Evolutionary conservation across 108 stramenopile species (phyloP).

Genomic region (Mediolabrus comicus): DNA sequence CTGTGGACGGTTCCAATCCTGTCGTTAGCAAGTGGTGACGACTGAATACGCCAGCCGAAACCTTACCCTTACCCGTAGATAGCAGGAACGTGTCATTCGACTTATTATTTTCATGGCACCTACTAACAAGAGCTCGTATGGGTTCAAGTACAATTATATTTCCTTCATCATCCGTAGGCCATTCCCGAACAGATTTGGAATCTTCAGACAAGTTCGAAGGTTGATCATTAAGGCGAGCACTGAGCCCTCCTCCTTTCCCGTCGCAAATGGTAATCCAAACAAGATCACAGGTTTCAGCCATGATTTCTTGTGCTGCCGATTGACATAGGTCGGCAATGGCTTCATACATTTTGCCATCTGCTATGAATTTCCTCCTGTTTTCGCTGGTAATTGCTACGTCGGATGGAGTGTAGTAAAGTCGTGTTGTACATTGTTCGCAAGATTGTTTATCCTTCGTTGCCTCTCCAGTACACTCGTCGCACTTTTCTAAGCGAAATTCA

Average conservation of each 20-base stretch:
- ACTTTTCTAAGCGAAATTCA: constrained; percentile 14
- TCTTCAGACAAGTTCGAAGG: not conserved
- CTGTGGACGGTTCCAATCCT: constrained; percentile 71
- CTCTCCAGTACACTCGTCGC: not conserved
- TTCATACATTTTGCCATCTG: constrained; percentile 81
- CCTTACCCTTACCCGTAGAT: constrained; percentile 77
- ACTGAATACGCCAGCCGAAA: constrained; percentile 74
- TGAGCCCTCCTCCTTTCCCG: constrained; percentile 21
- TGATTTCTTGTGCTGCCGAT: constrained; percentile 67
- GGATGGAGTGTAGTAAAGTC: constrained; percentile 60
- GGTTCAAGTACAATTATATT: constrained; percentile 32
- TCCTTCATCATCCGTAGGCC: constrained; percentile 1
- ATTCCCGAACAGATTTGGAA: not conserved
- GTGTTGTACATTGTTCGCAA: constrained; percentile 24
- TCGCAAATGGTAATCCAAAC: constrained; percentile 70
- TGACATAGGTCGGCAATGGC: constrained; percentile 56
- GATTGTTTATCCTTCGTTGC: not conserved
- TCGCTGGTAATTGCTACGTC: constrained; percentile 48
- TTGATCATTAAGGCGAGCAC: not conserved
- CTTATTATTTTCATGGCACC: constrained; percentile 11
- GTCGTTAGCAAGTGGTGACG: constrained; percentile 63
- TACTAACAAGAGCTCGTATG: constrained; percentile 61
- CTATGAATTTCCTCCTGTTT: constrained; percentile 67
- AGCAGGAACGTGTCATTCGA: constrained; percentile 51
- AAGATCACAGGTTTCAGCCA: constrained; percentile 57